Conservation (phyloP, 179 eudicot species). For the Corrigiola litoralis region DNA sequence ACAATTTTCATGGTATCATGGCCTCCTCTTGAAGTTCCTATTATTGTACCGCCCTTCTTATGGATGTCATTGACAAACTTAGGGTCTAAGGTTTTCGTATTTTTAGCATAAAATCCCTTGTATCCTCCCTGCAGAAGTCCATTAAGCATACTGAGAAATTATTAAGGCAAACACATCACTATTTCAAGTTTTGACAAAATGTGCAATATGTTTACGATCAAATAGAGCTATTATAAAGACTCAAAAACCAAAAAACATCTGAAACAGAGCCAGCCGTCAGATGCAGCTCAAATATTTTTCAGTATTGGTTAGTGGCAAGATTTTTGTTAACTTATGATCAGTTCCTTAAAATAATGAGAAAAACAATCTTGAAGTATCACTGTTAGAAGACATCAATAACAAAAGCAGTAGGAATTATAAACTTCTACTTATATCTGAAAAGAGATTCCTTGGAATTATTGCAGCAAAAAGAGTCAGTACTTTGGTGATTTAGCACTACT, state of each 20-base stretch:
- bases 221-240: background rate
- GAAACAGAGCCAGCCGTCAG: background rate
- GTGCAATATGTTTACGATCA: background rate
- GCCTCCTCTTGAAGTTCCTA: slow-evolving; percentile 54
- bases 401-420: no score
- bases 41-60: slow-evolving; percentile 47
- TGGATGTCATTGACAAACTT: slow-evolving; percentile 50
- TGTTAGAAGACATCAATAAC: background rate
- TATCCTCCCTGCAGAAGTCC: slow-evolving; percentile 42
- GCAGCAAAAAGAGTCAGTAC: no score
- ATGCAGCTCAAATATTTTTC: background rate
- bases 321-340: no score
- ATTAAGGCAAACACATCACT: background rate
- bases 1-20: slow-evolving; percentile 52
- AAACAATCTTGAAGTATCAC: background rate
- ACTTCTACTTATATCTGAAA: no score
- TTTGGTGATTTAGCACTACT: no score
- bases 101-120: slow-evolving; percentile 49
- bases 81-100: slow-evolving; percentile 37
- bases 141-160: background rate
- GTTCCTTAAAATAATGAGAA: background rate
- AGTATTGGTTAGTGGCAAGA: no score
- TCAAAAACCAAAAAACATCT: background rate
- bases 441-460: no score
- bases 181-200: background rate